Evolutionary conservation across 148 eudicot genomes (phyloP).

Genomic region (Pouteria glomerata): DNA sequence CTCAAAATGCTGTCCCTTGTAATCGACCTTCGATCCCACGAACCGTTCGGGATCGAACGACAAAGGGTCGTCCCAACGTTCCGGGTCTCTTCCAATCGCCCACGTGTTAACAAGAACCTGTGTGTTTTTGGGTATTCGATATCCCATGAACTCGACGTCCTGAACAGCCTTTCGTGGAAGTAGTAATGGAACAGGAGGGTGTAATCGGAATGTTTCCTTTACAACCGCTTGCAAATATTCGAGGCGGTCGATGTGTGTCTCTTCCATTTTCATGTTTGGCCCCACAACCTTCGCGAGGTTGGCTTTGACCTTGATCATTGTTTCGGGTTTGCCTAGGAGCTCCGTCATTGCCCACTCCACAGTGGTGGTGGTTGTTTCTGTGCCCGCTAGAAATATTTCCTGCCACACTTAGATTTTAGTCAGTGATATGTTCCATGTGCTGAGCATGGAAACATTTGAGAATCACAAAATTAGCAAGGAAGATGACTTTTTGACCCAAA

Average conservation of each 20-base stretch:
- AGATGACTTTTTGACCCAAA: too few relatives aligned
- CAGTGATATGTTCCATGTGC: too few relatives aligned
- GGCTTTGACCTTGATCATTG: slow-evolving; percentile 7
- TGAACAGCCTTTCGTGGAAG: slow-evolving; percentile 5
- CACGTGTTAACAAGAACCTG: slow-evolving; percentile 12
- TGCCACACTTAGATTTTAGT: not conserved
- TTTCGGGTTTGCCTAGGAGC: slow-evolving; percentile 1
- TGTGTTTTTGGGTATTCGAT: slow-evolving; percentile 15
- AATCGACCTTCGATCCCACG: slow-evolving; percentile 14
- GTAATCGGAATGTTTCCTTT: too few relatives aligned
- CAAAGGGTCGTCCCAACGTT: slow-evolving; percentile 8
- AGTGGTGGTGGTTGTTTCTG: slow-evolving; percentile 19
- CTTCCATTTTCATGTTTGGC: not conserved
- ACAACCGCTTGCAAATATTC: slow-evolving; percentile 10
- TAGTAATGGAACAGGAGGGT: slow-evolving; percentile 13
- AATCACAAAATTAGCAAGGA: too few relatives aligned
- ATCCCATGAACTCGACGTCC: slow-evolving; percentile 15
- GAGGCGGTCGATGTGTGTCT: slow-evolving; percentile 7
- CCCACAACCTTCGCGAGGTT: slow-evolving; percentile 7
- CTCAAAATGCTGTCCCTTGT: slow-evolving; percentile 19
- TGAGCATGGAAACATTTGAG: too few relatives aligned
- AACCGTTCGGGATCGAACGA: slow-evolving; percentile 18
- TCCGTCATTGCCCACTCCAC: slow-evolving; percentile 14
- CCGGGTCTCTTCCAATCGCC: slow-evolving; percentile 19
- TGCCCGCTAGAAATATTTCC: slow-evolving; percentile 18